Conservation (phyloP, 768 basidiomycete species). For the Suillus lakei region DNA sequence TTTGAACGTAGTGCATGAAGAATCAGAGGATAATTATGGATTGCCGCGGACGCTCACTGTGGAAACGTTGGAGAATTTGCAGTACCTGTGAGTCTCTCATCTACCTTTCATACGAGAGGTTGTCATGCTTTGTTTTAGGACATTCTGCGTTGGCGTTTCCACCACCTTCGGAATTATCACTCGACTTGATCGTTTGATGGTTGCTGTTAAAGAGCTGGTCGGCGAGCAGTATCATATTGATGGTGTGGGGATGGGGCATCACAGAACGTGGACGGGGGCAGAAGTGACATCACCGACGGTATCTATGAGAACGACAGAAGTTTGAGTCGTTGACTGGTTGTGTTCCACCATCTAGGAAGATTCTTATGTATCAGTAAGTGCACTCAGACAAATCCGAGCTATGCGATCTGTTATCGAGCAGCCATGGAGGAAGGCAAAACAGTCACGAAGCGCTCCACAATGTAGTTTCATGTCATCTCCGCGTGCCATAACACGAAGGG, state of each 20-base stretch:
- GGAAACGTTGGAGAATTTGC: slow-evolving; percentile 75
- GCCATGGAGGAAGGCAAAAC: neutral
- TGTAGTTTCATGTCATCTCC: neutral
- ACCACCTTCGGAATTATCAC: slow-evolving; percentile 72
- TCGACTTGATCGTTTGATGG: slow-evolving; percentile 76
- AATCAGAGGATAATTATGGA: slow-evolving; percentile 76
- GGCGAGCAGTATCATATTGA: slow-evolving; percentile 87
- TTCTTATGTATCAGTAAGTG: neutral
- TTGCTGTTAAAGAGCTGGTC: slow-evolving; percentile 84
- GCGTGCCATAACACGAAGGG: too few relatives aligned
- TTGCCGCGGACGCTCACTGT: slow-evolving; percentile 72
- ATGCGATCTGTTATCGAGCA: neutral
- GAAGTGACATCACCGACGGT: slow-evolving; percentile 38
- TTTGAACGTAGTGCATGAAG: slow-evolving; percentile 68
- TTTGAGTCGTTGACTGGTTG: neutral
- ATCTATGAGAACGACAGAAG: slow-evolving; percentile 14
- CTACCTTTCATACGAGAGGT: slow-evolving; percentile 11
- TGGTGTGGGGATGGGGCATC: slow-evolving; percentile 50
- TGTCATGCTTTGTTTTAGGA: slow-evolving; percentile 39
- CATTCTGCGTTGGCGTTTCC: slow-evolving; percentile 75
- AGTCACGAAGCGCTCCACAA: neutral
- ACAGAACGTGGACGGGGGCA: slow-evolving; percentile 24
- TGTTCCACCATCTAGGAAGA: neutral
- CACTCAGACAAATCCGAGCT: neutral
- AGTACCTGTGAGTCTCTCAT: slow-evolving; percentile 66